Evolutionary conservation across 768 basidiomycete genomes (phyloP).

Genomic region (Rhodocollybia butyracea): DNA sequence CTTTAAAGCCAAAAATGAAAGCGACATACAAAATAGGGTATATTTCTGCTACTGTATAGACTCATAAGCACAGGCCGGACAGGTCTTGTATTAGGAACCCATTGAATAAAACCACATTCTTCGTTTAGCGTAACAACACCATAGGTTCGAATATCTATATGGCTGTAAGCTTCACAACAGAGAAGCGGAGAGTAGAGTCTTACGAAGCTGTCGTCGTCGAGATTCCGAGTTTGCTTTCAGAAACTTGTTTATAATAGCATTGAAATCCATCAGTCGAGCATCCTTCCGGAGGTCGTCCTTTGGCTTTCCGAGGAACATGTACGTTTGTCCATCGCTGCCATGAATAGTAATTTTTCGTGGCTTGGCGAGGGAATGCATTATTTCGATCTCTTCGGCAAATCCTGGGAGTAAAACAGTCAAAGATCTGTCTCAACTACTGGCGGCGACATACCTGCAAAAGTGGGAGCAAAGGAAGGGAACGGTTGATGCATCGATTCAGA

Average conservation of each 20-base stretch:
- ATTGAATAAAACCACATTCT: conserved; percentile 96
- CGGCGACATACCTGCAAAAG: conserved; percentile 59
- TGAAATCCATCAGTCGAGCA: conserved; percentile 96
- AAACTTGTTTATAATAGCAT: conserved; percentile 94
- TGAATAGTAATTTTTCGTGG: conserved; percentile 87
- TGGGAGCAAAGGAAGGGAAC: conserved; percentile 74
- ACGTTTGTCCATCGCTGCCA: conserved; percentile 78
- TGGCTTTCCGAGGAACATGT: conserved; percentile 94
- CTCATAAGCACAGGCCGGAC: conserved; percentile 73
- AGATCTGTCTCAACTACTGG: neutral
- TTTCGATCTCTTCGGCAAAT: conserved; percentile 77
- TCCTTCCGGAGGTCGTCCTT: conserved; percentile 98
- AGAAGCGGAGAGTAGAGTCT: conserved; percentile 21
- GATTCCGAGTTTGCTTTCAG: conserved; percentile 93
- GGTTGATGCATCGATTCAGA: conserved; percentile 68
- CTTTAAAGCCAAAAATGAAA: neutral
- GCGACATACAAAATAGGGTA: conserved; percentile 40
- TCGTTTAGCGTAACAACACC: conserved; percentile 98
- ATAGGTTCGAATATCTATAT: conserved; percentile 88
- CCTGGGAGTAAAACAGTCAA: conserved; percentile 35
- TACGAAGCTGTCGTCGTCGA: conserved; percentile 84
- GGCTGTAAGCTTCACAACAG: neutral
- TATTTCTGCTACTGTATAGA: conserved; percentile 51
- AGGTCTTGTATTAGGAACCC: conserved; percentile 92
- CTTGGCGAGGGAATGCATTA: conserved; percentile 90